Evolutionary conservation across 805 yeast genomes (phyloP), one percentile per base, ranked within the genome.

Genomic region (Candida anglica): DNA sequence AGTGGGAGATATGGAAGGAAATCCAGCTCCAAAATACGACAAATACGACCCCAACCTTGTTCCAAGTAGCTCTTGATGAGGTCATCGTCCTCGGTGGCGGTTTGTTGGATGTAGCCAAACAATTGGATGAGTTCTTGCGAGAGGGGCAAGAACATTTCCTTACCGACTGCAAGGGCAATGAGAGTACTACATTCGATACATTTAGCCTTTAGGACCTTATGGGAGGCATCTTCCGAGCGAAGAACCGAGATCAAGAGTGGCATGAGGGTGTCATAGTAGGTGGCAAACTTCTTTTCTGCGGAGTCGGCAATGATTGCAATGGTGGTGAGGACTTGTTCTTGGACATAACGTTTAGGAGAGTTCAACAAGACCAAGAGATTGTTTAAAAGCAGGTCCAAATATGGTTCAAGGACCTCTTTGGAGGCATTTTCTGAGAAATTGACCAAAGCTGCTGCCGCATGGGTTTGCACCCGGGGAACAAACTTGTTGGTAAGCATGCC

Each of bases 281-380:
- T 91, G 48, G 79, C 72, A 55, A 93, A 93, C 52, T 83, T 84
- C 42, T 73, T 73, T 59, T 87, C 87, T 3, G 98, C 96, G 11
- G 96, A 94, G 61, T 91, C 98, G 2, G 98, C 98, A 44, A 91
- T 89, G 46, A 89, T 86, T 15, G 98, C 96, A 58, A 93, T 89
- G 0, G 98, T 93, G 8, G 98, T 89, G 38, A 93, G 71, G 11
- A 89, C 97, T 66, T 93, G 98, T 55, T 93, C 98, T 63, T 93
- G 98, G 29, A 93, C 96, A 51, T 88, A 93, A 44, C 88, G 75
- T 58, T 88, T 86, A 24, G 94, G 93, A 38, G 89, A 77, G 55
- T 85, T 88, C 38, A 93, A 70, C 17, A 91, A 66, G 1, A 77
- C 80, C 36, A 93, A 69, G 42, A 93, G 66, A 47, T 86, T 83